Base-by-base conservation (phyloP, 1,284 basidiomycete genomes). In the Ustilago shanxiensis region DNA sequence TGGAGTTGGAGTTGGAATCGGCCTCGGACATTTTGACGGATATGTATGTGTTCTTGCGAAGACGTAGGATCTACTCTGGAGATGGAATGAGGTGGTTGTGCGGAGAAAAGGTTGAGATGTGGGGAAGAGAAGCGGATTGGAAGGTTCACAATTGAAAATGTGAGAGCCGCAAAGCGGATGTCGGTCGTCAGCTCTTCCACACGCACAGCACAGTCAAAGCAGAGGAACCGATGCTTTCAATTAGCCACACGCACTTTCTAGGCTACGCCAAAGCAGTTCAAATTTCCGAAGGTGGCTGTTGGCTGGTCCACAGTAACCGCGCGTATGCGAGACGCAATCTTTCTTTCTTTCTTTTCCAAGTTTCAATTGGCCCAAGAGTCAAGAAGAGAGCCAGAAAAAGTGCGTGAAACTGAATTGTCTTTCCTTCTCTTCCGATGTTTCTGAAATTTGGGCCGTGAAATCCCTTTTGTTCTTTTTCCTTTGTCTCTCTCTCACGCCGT, bases 1-100 rank as follows among this genome's bases (percentile, higher is more conserved):
- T 80, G 50, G 60, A 52, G 50, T 76, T 60, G 50, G 66, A 65
- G n/a, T 78, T 58, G 44, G 60, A 59, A 72, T 83, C 81, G 50
- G 60, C 49, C 54, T 76, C 63, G 50, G 66, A 65, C 72, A 66
- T 72, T 41, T 59, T 66, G 51, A 44, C 57, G 72, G 28, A 50
- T 52, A 45, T 29, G 35, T 44, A 33, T 33, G 20, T 44, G 18
- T n/a, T 44, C 8, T 44, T 6, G 41, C n/a, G n/a, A 44, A 11
- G 41, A 20, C 7, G 41, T 44, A 6, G n/a, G 41, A 44, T 41
- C 33, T 49, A 22, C 35, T 26, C 24, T 28, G 55, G 52, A 22
- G 22, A 24, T 54, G 60, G n/a, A n/a, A n/a, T n/a, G n/a, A 18
- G 47, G 20, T 51, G 35, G 41, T 45, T 47, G 55, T 57, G 55